Conservation (phyloP, 2,329 filamentous ascomycete species). For the Pseudonectria foliicola region DNA sequence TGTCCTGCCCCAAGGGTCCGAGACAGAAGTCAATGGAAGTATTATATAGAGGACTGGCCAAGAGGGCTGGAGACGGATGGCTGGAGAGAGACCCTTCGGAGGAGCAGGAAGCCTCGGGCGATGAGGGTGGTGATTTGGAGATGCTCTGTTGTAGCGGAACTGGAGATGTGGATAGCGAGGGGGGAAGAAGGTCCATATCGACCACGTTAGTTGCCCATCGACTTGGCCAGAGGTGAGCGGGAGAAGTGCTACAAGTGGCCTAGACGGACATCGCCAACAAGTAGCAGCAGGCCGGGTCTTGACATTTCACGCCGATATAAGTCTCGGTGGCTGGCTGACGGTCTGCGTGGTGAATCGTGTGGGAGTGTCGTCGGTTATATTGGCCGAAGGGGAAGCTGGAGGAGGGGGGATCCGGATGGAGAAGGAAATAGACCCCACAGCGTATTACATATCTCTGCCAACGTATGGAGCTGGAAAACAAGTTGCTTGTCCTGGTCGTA, state of each 20-base stretch:
- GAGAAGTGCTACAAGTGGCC: too few species aligned
- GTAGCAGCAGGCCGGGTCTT: too few species aligned
- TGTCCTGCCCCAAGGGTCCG: constrained; percentile 27
- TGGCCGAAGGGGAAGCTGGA: too few species aligned
- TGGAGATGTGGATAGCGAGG: constrained; percentile 37
- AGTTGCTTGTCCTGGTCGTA: too few species aligned
- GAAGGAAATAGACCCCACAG: too few species aligned
- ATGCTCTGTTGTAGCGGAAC: constrained; percentile 24
- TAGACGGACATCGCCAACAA: neutral
- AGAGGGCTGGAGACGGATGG: constrained; percentile 39
- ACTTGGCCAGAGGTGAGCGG: constrained; percentile 11
- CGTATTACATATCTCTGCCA: too few species aligned
- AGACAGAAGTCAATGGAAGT: constrained; percentile 31
- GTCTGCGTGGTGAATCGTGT: too few species aligned
- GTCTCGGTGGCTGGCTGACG: too few species aligned
- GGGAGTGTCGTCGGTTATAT: too few species aligned
- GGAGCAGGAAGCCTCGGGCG: constrained; percentile 22
- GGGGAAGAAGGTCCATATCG: constrained; percentile 45
- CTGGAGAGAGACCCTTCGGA: constrained; percentile 33
- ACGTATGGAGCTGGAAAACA: too few species aligned
- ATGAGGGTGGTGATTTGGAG: constrained; percentile 20
- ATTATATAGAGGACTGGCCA: constrained; percentile 35
- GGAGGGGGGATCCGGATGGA: too few species aligned
- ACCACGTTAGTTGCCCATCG: constrained; percentile 20
- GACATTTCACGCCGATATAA: too few species aligned